A percentile compares a stretch with the other conserved stretches of the same genome.
Conservation (phyloP, 164 flowering plant species). For the Vitis labrusca region DNA sequence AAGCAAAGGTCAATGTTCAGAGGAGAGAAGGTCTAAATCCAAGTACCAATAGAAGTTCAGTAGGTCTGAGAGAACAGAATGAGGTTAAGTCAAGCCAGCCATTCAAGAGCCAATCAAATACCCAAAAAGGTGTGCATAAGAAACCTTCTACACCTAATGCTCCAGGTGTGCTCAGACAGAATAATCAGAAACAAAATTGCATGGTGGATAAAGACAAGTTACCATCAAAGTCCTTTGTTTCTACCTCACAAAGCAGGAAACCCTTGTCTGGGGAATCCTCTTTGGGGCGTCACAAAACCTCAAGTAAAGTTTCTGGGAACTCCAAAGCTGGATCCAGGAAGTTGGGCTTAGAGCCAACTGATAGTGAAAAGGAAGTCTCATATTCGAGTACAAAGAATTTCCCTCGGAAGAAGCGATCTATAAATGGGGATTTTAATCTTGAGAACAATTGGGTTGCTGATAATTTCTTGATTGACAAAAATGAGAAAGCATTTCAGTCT, state of each 20-base stretch:
- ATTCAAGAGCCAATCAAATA: slow-evolving; percentile 38
- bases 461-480: slow-evolving; percentile 22
- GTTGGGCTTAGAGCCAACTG: slow-evolving; percentile 31
- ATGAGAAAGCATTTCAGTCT: slow-evolving; percentile 28
- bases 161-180: slow-evolving; percentile 66
- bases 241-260: slow-evolving; percentile 47
- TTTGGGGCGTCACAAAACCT: slow-evolving; percentile 32
- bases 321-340: slow-evolving; percentile 54
- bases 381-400: slow-evolving; percentile 38
- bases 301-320: slow-evolving; percentile 33
- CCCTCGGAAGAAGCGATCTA: slow-evolving; percentile 63
- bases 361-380: slow-evolving; percentile 34
- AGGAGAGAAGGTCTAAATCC: slow-evolving; percentile 65
- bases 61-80: slow-evolving; percentile 38
- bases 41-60: slow-evolving; percentile 23
- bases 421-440: slow-evolving; percentile 35
- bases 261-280: slow-evolving; percentile 38
- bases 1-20: slow-evolving; percentile 95
- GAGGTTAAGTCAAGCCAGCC: slow-evolving; percentile 40
- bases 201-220: slow-evolving; percentile 39
- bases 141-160: slow-evolving; percentile 33
- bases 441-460: slow-evolving; percentile 32
- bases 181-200: slow-evolving; percentile 82
- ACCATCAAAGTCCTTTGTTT: slow-evolving; percentile 41
- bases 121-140: slow-evolving; percentile 45